Evolutionary conservation across 176 grass and related monocot species (phyloP), one percentile per base, ranked within the genome.

Genomic region (Carex cristatella): DNA sequence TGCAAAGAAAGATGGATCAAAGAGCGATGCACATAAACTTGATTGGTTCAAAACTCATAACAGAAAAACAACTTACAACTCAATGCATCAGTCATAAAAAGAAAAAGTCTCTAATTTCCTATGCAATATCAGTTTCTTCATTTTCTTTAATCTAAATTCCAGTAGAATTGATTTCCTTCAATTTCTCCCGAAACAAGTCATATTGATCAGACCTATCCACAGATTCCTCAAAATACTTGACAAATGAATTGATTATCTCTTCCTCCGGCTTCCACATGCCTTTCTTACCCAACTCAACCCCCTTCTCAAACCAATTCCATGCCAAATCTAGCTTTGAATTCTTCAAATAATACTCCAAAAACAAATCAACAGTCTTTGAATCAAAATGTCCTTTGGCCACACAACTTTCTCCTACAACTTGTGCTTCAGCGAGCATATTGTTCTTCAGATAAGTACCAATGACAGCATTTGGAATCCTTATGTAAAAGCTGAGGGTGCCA

Each of bases 401-500:
- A 85, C 79, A 84, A 72, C 63, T 97, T 59, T 85, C 87, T 75
- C 81, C 86, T 33, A 91, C 11, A 2, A 60, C 68, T 65, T 92
- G 84, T 18, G 90, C 94, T 89, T 97, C 85, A 80, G 89, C 61
- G 10, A 79, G 73, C 88, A 91, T 86, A 80, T 48, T 66, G 54
- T 81, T 77, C 81, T 79, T 91, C 55, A 92, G 69, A 87, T 94
- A 88, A 53, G 65, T 84, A 30, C 81, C 81, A 18, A 90, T 89
- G 89, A 92, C 86, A 79, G 85, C 40, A 72, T 97, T 97, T 74
- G 89, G 83, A 51, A 97, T 77, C 59, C 61, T 94, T 44, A 88
- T 14, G 61, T 92, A 85, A 85, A 89, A 92, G 23, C 0, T 86
- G 32, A 42, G 33, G 18, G 14, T 16, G 3, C 32, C 67, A 7